Evolutionary conservation across 2,329 filamentous ascomycete species (phyloP).

Genomic region (Fusarium anguioides): DNA sequence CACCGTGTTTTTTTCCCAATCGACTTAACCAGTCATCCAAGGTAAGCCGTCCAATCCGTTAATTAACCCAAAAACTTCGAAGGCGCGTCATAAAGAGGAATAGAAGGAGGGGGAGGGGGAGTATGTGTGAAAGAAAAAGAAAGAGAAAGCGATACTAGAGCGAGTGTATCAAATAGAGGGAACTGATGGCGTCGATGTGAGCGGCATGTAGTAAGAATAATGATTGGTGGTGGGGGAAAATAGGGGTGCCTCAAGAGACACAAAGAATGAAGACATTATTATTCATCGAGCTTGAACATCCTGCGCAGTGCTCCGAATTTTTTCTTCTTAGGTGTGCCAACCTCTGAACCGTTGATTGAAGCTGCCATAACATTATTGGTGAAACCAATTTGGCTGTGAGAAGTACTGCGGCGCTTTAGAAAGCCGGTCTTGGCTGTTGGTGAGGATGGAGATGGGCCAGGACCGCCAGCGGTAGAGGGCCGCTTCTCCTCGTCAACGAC

Average conservation of each 20-base stretch:
- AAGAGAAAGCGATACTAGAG: conserved; percentile 8
- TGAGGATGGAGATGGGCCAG: conserved; percentile 40
- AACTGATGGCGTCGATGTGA: neutral
- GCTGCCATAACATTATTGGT: conserved; percentile 7
- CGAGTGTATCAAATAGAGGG: conserved; percentile 6
- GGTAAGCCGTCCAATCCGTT: neutral
- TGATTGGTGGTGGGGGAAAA: neutral
- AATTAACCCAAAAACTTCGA: conserved; percentile 16
- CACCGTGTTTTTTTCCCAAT: conserved; percentile 10
- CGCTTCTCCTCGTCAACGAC: conserved; percentile 44
- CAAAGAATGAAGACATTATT: conserved; percentile 18
- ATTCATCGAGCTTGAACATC: conserved; percentile 68
- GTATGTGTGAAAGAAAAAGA: neutral
- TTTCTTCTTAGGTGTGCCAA: conserved; percentile 63
- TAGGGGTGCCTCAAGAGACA: neutral
- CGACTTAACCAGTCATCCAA: conserved; percentile 1
- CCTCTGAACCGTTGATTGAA: conserved; percentile 26
- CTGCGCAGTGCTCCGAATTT: conserved; percentile 74
- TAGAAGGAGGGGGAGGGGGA: neutral
- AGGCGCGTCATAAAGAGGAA: neutral
- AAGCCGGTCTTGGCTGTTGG: conserved; percentile 49
- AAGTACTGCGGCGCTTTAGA: conserved; percentile 53
- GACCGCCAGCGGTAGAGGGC: conserved; percentile 51
- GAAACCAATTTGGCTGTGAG: conserved; percentile 46
- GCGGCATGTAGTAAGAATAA: neutral